phyloP scores from a whole-genome alignment of 2,329 filamentous ascomycete genomes.

The Botrytis fabae region DNA sequence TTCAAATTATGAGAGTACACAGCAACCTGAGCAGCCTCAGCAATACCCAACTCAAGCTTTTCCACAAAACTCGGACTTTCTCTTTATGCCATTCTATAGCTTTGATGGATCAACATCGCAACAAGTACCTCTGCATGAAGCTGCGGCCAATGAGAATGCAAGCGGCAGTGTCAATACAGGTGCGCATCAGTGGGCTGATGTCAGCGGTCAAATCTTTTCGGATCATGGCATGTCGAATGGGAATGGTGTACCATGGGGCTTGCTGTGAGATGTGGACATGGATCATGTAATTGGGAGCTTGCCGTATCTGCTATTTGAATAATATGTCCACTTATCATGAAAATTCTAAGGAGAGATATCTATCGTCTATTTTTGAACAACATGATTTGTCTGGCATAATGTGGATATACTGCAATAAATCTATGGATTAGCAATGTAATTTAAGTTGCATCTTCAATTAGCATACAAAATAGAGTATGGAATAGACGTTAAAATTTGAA shows the following conservation, averaged over 20 bases:
- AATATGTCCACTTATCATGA: not conserved
- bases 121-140: not conserved
- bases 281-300: not conserved
- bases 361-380: too few relatives aligned
- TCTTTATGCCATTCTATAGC: not conserved
- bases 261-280: not conserved
- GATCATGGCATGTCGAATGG: not conserved
- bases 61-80: not conserved
- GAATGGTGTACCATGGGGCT: not conserved
- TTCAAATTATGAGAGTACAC: not conserved
- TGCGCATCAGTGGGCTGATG: not conserved
- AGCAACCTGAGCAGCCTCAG: not conserved
- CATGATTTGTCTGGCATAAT: too few relatives aligned
- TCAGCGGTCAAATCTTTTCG: not conserved
- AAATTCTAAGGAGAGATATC: too few relatives aligned
- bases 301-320: not conserved
- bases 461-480: not conserved
- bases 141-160: not conserved
- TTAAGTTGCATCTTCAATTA: not conserved
- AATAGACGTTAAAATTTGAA: not conserved
- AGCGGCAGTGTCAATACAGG: not conserved
- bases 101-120: not conserved
- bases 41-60: not conserved
- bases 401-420: not conserved
- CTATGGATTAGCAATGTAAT: not conserved